A percentile compares a stretch with the other conserved stretches of the same genome.
phyloP scores from a whole-genome alignment of 257 asterid genomes.

The Prunella vulgaris region DNA sequence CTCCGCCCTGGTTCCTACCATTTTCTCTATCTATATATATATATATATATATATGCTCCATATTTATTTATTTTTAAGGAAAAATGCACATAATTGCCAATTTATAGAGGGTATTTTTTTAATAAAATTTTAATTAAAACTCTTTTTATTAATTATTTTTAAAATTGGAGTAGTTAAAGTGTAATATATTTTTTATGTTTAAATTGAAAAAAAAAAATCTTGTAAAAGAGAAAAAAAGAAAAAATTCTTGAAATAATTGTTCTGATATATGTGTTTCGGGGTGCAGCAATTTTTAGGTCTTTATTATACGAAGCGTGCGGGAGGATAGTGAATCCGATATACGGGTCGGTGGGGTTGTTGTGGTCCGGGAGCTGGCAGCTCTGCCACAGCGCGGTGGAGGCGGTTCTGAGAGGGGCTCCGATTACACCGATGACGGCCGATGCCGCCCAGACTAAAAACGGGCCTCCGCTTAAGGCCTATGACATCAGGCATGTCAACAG shows the following conservation, averaged over 20 bases:
- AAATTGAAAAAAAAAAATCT: too few relatives aligned
- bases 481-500: conserved; percentile 62
- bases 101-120: too few relatives aligned
- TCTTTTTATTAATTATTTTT: too few relatives aligned
- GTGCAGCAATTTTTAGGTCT: conserved; percentile 70
- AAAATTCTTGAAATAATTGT: too few relatives aligned
- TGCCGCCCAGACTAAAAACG: conserved; percentile 40
- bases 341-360: conserved; percentile 75
- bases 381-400: conserved; percentile 75
- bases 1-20: conserved; percentile 63
- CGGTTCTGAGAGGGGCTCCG: conserved; percentile 61
- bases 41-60: too few relatives aligned
- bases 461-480: conserved; percentile 62
- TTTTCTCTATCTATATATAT: too few relatives aligned
- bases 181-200: too few relatives aligned
- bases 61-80: too few relatives aligned
- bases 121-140: too few relatives aligned
- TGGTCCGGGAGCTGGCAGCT: conserved; percentile 88
- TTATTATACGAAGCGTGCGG: conserved; percentile 84
- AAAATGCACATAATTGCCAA: too few relatives aligned
- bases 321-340: conserved; percentile 71
- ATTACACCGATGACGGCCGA: conserved; percentile 46
- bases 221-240: too few relatives aligned
- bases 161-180: too few relatives aligned
- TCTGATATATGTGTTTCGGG: not conserved